Evolutionary conservation across 2,329 filamentous ascomycete species (phyloP).

Genomic region (Paraphoma sp.): DNA sequence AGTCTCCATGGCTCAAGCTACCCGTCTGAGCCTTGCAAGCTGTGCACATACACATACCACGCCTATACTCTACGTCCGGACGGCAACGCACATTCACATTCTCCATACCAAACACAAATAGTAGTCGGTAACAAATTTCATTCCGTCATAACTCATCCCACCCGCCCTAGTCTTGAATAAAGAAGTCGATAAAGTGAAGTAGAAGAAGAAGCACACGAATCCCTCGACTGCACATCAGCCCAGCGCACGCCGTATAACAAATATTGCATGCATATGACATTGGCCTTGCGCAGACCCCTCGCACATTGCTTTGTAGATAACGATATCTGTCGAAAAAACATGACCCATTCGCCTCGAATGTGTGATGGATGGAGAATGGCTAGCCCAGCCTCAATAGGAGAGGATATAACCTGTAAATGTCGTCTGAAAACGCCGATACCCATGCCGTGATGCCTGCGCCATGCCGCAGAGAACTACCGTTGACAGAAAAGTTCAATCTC

Average conservation of each 20-base stretch:
- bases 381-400: background rate
- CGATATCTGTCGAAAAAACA: background rate
- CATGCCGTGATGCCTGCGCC: slow-evolving; percentile 1
- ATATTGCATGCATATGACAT: background rate
- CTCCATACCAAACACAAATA: too few species aligned
- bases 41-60: too few species aligned
- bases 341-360: background rate
- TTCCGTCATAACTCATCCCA: slow-evolving; percentile 12
- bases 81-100: too few species aligned
- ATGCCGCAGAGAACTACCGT: slow-evolving; percentile 24
- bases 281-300: background rate
- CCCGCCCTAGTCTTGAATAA: slow-evolving; percentile 1
- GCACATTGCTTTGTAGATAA: background rate
- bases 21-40: too few species aligned
- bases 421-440: background rate
- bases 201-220: background rate
- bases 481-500: slow-evolving; percentile 73
- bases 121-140: background rate
- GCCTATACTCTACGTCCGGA: too few species aligned
- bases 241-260: background rate
- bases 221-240: background rate
- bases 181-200: background rate
- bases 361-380: background rate
- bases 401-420: background rate
- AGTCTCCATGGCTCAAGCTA: too few species aligned